Base-by-base conservation (phyloP, 225 moss, liverwort and hornwort genomes). In the Physcomitrium patens region DNA sequence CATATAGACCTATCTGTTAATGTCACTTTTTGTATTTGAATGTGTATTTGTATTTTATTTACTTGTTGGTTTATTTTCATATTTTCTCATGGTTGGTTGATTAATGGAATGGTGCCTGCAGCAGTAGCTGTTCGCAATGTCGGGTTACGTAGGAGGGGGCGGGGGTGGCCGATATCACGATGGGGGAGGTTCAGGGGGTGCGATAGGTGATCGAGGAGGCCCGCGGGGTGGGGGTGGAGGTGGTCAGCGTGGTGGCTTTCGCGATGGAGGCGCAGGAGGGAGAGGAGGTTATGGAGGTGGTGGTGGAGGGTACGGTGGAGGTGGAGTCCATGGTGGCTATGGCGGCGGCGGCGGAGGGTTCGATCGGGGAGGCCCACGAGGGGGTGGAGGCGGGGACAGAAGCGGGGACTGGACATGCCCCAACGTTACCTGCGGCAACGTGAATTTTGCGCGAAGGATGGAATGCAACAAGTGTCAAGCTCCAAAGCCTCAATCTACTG, bases 331-430 rank as follows among this genome's bases (percentile, higher is more conserved):
- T 31, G 73, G 73, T 8, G 63, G 87, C 0, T 76, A 79, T 1
- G 69, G 63, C 7, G 54, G 74, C 4, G 78, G 76, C 1, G 88
- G 83, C 7, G 82, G 85, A 11, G 88, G 86, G 12, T 80, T 75
- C 17, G 86, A 81, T 42, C 80, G 86, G n/a, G 86, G 89, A 59
- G 82, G 81, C 2, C 58, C 84, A 2, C 77, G 84, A 27, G 84
- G 87, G 9, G 84, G 68, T 18, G 78, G 84, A 45, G 67, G 89
- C 4, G 89, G 84, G 3, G 86, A 86, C 49, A 75, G 86, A 57
- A 86, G 86, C 12, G 86, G 89, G n/a, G 86, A 89, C 15, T 89
- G 86, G 86, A 78, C 73, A 3, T 89, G 89, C 71, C 86, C 89
- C 46, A 89, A 86, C 78, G 60, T 84, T 46, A 86, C 74, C 31